Conservation (phyloP, 2,329 filamentous ascomycete species). For the Penicillium oxalicum region DNA sequence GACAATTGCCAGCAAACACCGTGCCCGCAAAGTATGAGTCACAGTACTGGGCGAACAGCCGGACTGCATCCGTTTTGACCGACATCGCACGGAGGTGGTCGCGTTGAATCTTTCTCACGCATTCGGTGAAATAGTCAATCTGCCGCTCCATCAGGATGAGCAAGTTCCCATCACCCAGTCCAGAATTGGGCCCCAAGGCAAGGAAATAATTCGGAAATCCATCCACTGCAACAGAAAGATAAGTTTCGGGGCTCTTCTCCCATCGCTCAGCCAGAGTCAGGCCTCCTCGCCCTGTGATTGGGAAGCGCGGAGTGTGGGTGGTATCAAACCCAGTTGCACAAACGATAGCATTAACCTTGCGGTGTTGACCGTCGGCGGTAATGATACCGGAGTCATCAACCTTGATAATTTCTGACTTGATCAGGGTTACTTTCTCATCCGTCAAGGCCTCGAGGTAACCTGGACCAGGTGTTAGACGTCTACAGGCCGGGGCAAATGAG, state of each 20-base stretch:
- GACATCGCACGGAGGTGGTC: conserved; percentile 30
- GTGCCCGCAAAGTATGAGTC: conserved; percentile 33
- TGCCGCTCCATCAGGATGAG: conserved; percentile 29
- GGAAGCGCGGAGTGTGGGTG: conserved; percentile 30
- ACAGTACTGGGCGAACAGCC: conserved; percentile 25
- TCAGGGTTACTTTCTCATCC: conserved; percentile 55
- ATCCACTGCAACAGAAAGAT: conserved; percentile 31
- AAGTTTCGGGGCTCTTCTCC: conserved; percentile 30
- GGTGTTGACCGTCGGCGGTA: conserved; percentile 30
- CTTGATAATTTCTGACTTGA: conserved; percentile 49
- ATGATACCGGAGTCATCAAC: conserved; percentile 29
- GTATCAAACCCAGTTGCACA: conserved; percentile 38
- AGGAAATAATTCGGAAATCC: conserved; percentile 34
- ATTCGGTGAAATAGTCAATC: conserved; percentile 31
- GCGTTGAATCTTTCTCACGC: conserved; percentile 32
- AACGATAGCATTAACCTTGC: conserved; percentile 30
- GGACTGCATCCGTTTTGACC: conserved; percentile 23
- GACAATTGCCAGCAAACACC: conserved; percentile 32
- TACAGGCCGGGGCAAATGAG: conserved; percentile 37
- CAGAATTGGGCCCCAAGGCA: conserved; percentile 30
- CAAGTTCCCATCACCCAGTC: conserved; percentile 30
- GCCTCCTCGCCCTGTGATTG: conserved; percentile 28
- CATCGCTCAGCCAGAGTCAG: conserved; percentile 25
- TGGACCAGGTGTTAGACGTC: conserved; percentile 42
- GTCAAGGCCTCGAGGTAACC: conserved; percentile 56